A percentile compares a stretch with the other conserved stretches of the same genome.
Conservation (phyloP, 805 yeast species). For the Babjeviella inositovora region DNA sequence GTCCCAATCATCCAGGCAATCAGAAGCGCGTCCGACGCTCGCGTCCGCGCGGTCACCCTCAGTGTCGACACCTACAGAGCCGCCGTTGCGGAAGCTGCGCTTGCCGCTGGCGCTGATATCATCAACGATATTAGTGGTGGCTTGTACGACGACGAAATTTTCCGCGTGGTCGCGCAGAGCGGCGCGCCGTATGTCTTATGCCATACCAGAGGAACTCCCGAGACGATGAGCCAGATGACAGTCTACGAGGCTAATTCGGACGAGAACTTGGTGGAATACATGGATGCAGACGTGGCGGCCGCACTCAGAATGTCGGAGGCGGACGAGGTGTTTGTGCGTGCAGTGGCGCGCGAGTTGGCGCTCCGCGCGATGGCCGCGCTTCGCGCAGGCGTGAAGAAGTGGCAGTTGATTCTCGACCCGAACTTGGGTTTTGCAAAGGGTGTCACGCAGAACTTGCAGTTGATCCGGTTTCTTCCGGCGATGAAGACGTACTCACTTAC, state of each 20-base stretch:
- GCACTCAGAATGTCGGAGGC: conserved; percentile 6
- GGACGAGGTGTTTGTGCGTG: conserved; percentile 25
- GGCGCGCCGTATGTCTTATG: conserved; percentile 61
- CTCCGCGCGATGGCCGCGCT: conserved; percentile 38
- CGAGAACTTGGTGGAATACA: conserved; percentile 17
- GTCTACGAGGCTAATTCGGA: conserved; percentile 26
- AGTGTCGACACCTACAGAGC: conserved; percentile 86
- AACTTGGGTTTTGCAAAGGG: conserved; percentile 95
- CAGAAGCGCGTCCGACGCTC: conserved; percentile 20
- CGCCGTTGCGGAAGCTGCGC: conserved; percentile 51
- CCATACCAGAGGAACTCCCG: conserved; percentile 75
- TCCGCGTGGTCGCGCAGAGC: conserved; percentile 47
- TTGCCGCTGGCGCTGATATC: conserved; percentile 74
- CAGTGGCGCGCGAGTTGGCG: conserved; percentile 52
- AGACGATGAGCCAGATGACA: conserved; percentile 50
- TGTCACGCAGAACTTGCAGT: conserved; percentile 46
- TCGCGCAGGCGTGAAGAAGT: conserved; percentile 51
- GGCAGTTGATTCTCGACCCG: conserved; percentile 91
- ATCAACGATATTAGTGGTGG: conserved; percentile 89
- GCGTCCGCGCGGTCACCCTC: conserved; percentile 27
- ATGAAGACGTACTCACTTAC: conserved; percentile 31
- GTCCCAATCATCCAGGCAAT: conserved; percentile 53
- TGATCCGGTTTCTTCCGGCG: conserved; percentile 33
- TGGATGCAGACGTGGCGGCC: conserved; percentile 8
- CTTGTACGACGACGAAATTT: conserved; percentile 46